Evolutionary conservation across 495 filamentous ascomycete genomes (phyloP), one percentile per base, ranked within the genome.

Genomic region (Podospora tetraspora): DNA sequence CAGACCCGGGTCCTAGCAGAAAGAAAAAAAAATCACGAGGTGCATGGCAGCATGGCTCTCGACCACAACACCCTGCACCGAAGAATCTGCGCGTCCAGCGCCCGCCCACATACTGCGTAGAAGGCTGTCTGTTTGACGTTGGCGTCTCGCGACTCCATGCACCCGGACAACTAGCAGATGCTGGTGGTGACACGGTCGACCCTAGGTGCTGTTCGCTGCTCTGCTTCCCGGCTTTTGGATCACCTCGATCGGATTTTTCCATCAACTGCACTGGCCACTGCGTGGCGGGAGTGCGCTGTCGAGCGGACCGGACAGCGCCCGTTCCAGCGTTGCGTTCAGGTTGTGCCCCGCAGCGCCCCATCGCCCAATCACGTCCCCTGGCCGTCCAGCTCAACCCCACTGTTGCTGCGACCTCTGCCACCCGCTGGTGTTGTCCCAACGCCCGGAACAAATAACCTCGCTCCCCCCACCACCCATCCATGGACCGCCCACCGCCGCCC

Each of bases 381-480:
- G 57, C 57, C 60, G 37, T 57, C 16, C 22, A 64, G 34, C 37
- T 68, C 23, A 30, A 58, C 65, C 22, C 65, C 65, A 61, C 58
- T 25, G 58, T 58, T 37, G 63, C 34, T 57, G 24, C 57, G 21
- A 63, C 57, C 57, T 58, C 59, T 70, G 43, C 43, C 43, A 52
- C 43, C 37, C 43, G 43, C 37, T 67, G 25, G 63, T 64, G 29
- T 65, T 56, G 57, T 66, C 66, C 57, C 64, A 70, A 70, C 59
- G 61, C 63, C 30, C 59, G 66, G 21, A 70, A 70, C 71, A 68
- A 69, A 68, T 71, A 73, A 27, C 66, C 57, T 57, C 32, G 23
- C 69, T 52, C 61, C 64, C 71, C 67, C 71, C 71, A 65, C 71
- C 69, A 59, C 67, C 57, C 69, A 23, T 58, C 29, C 23, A 59